Base-by-base conservation (phyloP, 768 basidiomycete genomes). In the Rhizopogon sp. region DNA sequence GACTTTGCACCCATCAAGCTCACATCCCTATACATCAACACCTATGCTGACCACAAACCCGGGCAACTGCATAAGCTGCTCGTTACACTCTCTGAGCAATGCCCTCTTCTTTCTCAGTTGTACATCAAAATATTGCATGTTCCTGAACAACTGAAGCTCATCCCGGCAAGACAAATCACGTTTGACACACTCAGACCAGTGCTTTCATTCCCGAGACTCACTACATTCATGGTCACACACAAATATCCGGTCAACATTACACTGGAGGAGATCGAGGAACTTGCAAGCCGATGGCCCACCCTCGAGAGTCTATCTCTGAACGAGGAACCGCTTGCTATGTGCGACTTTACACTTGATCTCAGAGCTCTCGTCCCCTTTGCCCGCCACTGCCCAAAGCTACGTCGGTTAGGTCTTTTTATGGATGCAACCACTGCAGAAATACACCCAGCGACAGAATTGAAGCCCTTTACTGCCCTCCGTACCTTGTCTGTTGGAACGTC, bases 401-500 rank as follows among this genome's bases (percentile, higher is more conserved):
- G 57, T 37, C 47, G 62, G 35, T 68, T 77, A 40, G 73, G 73
- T 7, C 63, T 77, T 7, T 74, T 70, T 62, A 45, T 77, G 51
- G 60, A 71, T 51, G 76, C 76, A 20, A 58, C 63, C 22, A 58
- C 58, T 6, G 45, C 58, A 3, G 64, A 66, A 1, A 56, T 67
- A 5, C 61, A 59, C 17, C 20, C 54, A 1, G 41, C 54, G 0
- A 28, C 39, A 0, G 17, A 39, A 5, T 45, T 71, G 46, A 35
- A 53, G 40, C 57, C 64, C 1, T 71, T 71, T 40, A 3, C 25
- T n/a, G 49, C 58, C 3, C 64, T 69, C 3, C 28, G 8, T 1
- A 44, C 54, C 6, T 43, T 87, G 11, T 74, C 74, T 14, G 66
- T 84, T 58, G 84, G 83, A 0, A 74, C 80, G 0, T 84, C 82